Percentiles rank a stretch among this genome's conserved stretches.
Evolutionary conservation across 2,329 filamentous ascomycete genomes (phyloP).

Genomic region (Beauveria rudraprayagi): DNA sequence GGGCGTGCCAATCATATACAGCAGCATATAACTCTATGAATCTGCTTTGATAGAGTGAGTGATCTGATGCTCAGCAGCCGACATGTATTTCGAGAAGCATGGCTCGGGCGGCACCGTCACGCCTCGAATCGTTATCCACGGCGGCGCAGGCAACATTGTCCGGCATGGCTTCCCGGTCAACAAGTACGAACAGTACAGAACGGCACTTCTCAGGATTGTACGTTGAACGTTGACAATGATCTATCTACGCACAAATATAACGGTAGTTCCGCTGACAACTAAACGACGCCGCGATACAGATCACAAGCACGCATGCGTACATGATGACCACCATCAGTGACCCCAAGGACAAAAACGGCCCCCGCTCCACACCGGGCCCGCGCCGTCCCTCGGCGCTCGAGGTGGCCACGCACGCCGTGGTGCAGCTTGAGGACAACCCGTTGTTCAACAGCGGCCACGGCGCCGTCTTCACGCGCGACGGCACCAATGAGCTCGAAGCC

Average conservation of each 20-base stretch:
- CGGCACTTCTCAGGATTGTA: conserved; percentile 55
- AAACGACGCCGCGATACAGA: conserved; percentile 21
- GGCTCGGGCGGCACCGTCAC: conserved; percentile 22
- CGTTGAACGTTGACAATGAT: conserved; percentile 15
- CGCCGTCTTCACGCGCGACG: conserved; percentile 77
- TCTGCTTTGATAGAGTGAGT: neutral
- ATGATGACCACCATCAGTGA: conserved; percentile 32
- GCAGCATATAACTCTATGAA: neutral
- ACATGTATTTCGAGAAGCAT: conserved; percentile 34
- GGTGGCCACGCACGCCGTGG: conserved; percentile 66
- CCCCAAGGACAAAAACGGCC: conserved; percentile 1
- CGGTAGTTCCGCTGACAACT: neutral
- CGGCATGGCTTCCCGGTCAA: conserved; percentile 50
- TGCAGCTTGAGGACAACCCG: conserved; percentile 66
- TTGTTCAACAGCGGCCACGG: conserved; percentile 81
- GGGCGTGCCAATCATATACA: neutral
- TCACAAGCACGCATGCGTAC: conserved; percentile 37
- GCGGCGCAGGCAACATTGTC: conserved; percentile 63
- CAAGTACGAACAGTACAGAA: conserved; percentile 50
- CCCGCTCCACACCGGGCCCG: neutral
- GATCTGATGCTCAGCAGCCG: neutral
- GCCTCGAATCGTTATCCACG: conserved; percentile 59
- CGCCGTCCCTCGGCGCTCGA: conserved; percentile 55
- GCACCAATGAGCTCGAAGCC: conserved; percentile 78
- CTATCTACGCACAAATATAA: neutral